These are phyloP conservation scores for Penicillium coffeae DNA, from an alignment of 495 filamentous ascomycete genomes.

Conservation along the genomic window DNA sequence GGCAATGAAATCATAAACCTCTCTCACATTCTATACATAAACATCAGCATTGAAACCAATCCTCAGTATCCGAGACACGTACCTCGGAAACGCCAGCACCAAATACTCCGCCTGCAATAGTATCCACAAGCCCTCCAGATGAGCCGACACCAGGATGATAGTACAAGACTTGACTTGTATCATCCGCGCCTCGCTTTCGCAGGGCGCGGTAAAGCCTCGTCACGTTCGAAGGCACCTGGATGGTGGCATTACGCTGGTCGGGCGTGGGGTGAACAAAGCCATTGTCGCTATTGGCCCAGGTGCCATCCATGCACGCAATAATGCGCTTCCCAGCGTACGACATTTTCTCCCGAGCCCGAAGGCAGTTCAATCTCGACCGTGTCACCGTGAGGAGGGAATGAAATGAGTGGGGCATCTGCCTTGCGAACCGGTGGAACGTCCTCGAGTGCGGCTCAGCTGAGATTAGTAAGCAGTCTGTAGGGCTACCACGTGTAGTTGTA, in stretches of 20 bases:
- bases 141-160: slow-evolving; percentile 55
- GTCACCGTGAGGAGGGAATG: background rate
- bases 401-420: background rate
- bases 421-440: background rate
- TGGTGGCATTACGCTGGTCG: slow-evolving; percentile 16
- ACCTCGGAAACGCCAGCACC: slow-evolving; percentile 46
- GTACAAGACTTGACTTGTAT: slow-evolving; percentile 45
- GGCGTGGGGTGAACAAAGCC: slow-evolving; percentile 15
- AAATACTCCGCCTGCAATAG: slow-evolving; percentile 47
- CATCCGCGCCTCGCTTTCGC: slow-evolving; percentile 21
- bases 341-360: slow-evolving; percentile 2
- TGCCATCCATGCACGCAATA: slow-evolving; percentile 42
- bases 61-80: slow-evolving; percentile 8
- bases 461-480: background rate
- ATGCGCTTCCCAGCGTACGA: slow-evolving; percentile 23
- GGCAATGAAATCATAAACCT: slow-evolving; percentile 62
- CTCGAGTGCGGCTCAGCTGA: background rate
- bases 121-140: slow-evolving; percentile 35
- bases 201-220: slow-evolving; percentile 40
- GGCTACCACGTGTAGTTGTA: background rate
- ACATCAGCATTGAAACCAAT: background rate
- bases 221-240: slow-evolving; percentile 42
- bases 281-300: slow-evolving; percentile 37
- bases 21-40: slow-evolving; percentile 52
- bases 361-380: background rate